phyloP scores from a whole-genome alignment of 177 flowering plant species.

The Vitis hybrid region DNA sequence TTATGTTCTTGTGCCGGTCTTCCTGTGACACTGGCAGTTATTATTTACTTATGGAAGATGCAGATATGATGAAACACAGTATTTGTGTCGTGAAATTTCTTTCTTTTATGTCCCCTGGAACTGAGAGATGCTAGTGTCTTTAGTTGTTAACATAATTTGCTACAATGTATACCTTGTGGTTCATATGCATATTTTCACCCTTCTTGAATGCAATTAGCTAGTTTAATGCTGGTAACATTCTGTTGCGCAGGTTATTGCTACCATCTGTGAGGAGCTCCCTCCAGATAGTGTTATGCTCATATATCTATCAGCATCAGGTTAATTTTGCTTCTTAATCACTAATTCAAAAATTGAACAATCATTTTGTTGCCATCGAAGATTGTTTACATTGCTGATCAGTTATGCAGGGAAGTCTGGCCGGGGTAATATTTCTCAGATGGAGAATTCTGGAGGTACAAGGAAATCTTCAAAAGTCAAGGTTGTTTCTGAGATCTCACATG shows the following conservation, averaged over 20 bases:
- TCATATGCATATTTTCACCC: too few species aligned
- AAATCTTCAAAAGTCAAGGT: constrained; percentile 44
- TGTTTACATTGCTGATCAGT: constrained; percentile 4
- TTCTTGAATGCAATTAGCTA: too few species aligned
- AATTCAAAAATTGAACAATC: neutral
- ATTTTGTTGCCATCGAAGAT: constrained; percentile 1
- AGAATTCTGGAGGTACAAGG: constrained; percentile 50
- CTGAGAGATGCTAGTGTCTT: neutral
- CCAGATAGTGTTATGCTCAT: constrained; percentile 72
- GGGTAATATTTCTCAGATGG: constrained; percentile 34
- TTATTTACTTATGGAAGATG: neutral
- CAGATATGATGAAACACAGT: neutral
- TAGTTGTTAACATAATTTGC: too few species aligned
- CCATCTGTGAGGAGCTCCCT: constrained; percentile 86
- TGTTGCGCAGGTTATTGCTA: constrained; percentile 71
- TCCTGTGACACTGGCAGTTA: neutral
- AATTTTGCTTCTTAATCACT: constrained; percentile 6
- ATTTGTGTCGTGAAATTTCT: neutral
- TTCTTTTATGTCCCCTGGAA: neutral
- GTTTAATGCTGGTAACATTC: too few species aligned
- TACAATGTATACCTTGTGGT: too few species aligned
- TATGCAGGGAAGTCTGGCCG: constrained; percentile 60
- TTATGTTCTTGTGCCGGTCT: neutral
- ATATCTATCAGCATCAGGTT: constrained; percentile 90
- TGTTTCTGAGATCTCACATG: constrained; percentile 31